Conservation (phyloP, 1,284 basidiomycete species). For the Austroboletus rostrupii region DNA sequence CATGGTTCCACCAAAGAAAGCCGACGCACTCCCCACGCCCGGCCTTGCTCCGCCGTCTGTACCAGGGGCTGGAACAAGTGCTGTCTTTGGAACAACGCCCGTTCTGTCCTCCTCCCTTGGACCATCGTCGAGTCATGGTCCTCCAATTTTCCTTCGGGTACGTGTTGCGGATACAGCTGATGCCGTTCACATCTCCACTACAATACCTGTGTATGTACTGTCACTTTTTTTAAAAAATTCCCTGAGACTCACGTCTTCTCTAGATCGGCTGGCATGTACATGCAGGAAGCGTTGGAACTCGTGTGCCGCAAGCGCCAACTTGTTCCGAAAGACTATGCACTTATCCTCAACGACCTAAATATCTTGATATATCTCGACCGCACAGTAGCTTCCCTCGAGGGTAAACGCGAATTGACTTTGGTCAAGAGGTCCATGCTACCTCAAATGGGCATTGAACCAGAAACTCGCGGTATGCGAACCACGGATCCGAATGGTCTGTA, state of each 20-base stretch:
- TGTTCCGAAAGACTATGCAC: constrained; percentile 76
- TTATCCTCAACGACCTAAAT: constrained; percentile 72
- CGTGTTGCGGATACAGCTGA: constrained; percentile 75
- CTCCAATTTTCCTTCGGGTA: constrained; percentile 77
- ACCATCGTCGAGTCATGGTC: constrained; percentile 66
- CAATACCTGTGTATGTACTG: constrained; percentile 76
- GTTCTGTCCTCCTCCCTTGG: constrained; percentile 61
- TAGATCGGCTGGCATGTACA: constrained; percentile 92
- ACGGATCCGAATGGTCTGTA: constrained; percentile 87
- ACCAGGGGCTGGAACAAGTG: constrained; percentile 20
- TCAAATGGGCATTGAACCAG: constrained; percentile 60
- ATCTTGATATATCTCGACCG: constrained; percentile 91
- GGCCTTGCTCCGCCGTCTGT: constrained; percentile 22
- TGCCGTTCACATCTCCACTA: constrained; percentile 78
- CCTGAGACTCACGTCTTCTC: background rate
- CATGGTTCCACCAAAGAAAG: constrained; percentile 58
- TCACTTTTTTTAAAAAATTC: background rate
- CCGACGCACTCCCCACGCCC: constrained; percentile 26
- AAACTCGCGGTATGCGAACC: constrained; percentile 57
- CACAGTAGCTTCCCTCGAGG: constrained; percentile 91
- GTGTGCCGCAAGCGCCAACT: constrained; percentile 77
- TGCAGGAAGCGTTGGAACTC: constrained; percentile 90
- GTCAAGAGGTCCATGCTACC: constrained; percentile 78
- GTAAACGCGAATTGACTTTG: constrained; percentile 80
- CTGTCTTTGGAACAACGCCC: constrained; percentile 42